Evolutionary conservation across 257 asterid genomes (phyloP), one percentile per base, ranked within the genome.

Genomic region (Ehretia macrophylla): DNA sequence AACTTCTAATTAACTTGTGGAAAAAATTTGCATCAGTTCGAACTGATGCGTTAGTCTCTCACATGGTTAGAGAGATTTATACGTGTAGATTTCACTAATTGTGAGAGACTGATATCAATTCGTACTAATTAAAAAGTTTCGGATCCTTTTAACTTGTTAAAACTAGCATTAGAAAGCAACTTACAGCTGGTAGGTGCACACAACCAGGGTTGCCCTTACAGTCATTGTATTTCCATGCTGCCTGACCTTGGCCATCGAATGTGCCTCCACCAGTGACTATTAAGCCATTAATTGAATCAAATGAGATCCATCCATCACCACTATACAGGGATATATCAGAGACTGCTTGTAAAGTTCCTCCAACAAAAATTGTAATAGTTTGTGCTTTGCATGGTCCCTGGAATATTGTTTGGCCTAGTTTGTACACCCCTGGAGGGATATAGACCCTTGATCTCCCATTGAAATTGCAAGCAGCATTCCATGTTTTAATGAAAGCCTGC

Each of bases 301-400:
- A 65, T 0, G 76, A 59, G 18, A 80, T 78, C 90, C 90, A 85
- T 4, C 85, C 90, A 58, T 77, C 72, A 5, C 70, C 68, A 0
- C 76, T 18, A 42, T 75, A 85, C 8, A 62, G 65, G 11, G 90
- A 79, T 16, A 74, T 45, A 67, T 85, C 85, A 0, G 77, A 13
- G 5, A 80, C 70, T 8, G 87, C 94, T 55, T 69, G 68, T n/a
- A 82, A 21, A 10, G 79, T 80, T 59, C 90, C 94, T 5, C 57
- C 65, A 13, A 85, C 59, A 13, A 52, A 59, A 40, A 85, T 20
- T 8, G 71, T 57, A 14, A 88, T 82, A n/a, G 35, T 32, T 27
- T 5, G 71, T 64, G 79, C 68, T 58, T 67, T 70, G 82, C 94
- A 85, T 22, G 94, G 94, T n/a, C 94, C 90, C 52, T 49, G 60